Evolutionary conservation across 148 eudicot genomes (phyloP).

Genomic region (Heliosperma pusillum): DNA sequence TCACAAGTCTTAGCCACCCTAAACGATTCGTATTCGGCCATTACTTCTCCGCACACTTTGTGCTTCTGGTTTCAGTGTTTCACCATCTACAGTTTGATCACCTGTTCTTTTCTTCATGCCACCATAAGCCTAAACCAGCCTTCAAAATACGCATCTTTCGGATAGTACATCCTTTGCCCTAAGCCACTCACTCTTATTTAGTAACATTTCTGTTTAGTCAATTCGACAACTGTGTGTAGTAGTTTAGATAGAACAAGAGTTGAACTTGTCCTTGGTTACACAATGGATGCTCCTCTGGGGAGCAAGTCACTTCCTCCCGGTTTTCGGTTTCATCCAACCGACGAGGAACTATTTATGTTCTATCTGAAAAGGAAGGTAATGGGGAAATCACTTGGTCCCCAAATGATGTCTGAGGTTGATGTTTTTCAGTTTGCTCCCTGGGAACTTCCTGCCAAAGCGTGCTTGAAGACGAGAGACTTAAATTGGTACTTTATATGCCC

Average conservation of each 20-base stretch:
- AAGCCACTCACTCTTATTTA: background rate
- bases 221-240: background rate
- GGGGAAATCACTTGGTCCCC: constrained; percentile 41
- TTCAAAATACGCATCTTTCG: background rate
- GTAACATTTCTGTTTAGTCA: background rate
- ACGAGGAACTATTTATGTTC: constrained; percentile 58
- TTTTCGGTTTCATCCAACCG: constrained; percentile 81
- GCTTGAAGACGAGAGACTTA: constrained; percentile 43
- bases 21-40: background rate
- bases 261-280: background rate
- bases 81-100: too few relatives aligned
- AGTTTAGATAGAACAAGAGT: background rate
- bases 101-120: too few relatives aligned
- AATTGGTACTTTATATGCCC: constrained; percentile 88
- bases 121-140: too few relatives aligned
- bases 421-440: constrained; percentile 53
- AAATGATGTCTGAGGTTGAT: constrained; percentile 54
- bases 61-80: background rate
- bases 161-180: background rate
- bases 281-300: constrained; percentile 24
- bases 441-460: constrained; percentile 57
- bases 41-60: background rate
- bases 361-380: constrained; percentile 68
- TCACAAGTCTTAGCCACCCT: too few relatives aligned
- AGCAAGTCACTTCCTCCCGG: constrained; percentile 46